Conservation (phyloP, 148 eudicot genomes). For the Spergularia bocconei region DNA sequence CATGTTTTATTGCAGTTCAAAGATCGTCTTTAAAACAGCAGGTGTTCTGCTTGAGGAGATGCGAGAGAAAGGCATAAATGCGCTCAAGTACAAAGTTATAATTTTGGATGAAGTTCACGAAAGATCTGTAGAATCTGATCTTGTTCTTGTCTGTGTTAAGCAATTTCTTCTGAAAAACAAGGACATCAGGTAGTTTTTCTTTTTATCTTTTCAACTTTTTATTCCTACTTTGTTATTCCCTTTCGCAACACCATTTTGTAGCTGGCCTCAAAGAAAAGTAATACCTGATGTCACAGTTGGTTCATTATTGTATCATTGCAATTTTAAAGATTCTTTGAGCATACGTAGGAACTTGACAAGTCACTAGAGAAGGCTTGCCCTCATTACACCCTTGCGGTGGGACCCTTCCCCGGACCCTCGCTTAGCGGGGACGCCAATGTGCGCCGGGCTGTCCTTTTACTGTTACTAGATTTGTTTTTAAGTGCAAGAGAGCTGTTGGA, state of each 20-base stretch:
- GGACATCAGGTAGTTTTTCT: conserved; percentile 54
- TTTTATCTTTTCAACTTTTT: conserved; percentile 4
- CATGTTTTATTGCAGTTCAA: conserved; percentile 50
- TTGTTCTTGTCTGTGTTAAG: conserved; percentile 91
- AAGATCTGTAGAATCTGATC: conserved; percentile 97
- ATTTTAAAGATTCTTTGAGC: background rate
- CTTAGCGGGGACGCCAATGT: no score
- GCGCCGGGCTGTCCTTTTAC: no score
- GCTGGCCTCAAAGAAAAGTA: background rate
- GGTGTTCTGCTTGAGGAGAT: conserved; percentile 94
- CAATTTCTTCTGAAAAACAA: conserved; percentile 71
- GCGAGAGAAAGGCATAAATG: conserved; percentile 80
- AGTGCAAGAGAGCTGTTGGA: background rate
- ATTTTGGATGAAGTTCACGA: conserved; percentile 98
- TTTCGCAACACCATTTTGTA: background rate
- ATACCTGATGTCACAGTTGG: background rate
- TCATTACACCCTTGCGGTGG: no score
- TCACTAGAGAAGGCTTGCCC: no score
- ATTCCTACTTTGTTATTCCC: background rate
- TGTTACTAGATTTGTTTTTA: no score
- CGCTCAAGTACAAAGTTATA: conserved; percentile 87
- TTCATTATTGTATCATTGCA: background rate
- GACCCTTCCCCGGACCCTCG: no score
- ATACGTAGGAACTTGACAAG: background rate
- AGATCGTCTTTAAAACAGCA: conserved; percentile 88